These are phyloP conservation scores for Fusarium brachygibbosum DNA, from an alignment of 2,329 filamentous ascomycete genomes.

Conservation along the genomic window DNA sequence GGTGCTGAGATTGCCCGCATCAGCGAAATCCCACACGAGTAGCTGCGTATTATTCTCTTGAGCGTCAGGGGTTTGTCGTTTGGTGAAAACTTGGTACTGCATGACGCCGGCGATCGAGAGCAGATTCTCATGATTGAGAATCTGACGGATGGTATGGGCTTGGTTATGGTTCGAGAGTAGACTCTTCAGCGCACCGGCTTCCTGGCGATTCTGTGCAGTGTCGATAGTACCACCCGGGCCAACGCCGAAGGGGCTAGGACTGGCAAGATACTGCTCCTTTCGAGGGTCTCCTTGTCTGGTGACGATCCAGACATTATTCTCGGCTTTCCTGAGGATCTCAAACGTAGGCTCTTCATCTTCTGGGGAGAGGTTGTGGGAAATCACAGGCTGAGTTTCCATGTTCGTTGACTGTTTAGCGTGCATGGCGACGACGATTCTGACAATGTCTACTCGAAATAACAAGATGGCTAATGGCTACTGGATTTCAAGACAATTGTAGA, in stretches of 20 bases:
- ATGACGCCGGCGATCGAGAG: constrained; percentile 60
- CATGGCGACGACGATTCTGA: constrained; percentile 18
- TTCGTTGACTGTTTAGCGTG: constrained; percentile 1
- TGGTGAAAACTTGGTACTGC: constrained; percentile 39
- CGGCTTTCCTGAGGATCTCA: constrained; percentile 50
- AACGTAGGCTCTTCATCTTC: constrained; percentile 40
- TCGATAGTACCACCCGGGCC: constrained; percentile 6
- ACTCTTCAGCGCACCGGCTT: constrained; percentile 43
- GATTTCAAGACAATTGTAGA: not conserved
- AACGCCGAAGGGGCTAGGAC: constrained; percentile 27
- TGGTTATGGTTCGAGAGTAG: constrained; percentile 45
- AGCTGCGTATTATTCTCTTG: constrained; percentile 48
- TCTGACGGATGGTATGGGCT: constrained; percentile 48
- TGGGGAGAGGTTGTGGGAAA: not conserved
- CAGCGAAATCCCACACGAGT: constrained; percentile 66
- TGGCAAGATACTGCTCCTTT: constrained; percentile 54
- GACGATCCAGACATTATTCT: constrained; percentile 53
- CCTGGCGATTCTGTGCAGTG: constrained; percentile 31
- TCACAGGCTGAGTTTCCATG: not conserved
- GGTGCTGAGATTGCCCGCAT: constrained; percentile 63
- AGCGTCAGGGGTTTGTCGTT: constrained; percentile 14
- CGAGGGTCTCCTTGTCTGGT: constrained; percentile 47
- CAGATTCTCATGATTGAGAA: constrained; percentile 66
- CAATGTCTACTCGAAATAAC: constrained; percentile 2
- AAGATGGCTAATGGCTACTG: not conserved